These are phyloP conservation scores for Solanum dulcamara DNA, from an alignment of 257 asterid species.

Conservation along the genomic window DNA sequence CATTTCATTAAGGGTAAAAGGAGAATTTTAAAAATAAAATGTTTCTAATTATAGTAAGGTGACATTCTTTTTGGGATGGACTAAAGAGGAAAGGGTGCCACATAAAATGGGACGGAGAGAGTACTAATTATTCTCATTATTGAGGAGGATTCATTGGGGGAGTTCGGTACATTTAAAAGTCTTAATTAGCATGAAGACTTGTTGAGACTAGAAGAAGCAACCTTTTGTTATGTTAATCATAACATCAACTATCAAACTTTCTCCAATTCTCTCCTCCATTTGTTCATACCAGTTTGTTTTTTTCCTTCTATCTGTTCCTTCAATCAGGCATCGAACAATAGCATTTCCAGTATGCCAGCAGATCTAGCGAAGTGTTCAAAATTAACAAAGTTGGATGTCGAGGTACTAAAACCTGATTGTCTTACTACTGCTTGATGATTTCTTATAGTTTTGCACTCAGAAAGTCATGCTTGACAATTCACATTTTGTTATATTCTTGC, in stretches of 20 bases:
- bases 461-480: slow-evolving; percentile 1
- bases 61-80: too few relatives aligned
- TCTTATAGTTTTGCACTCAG: not conserved
- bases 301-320: not conserved
- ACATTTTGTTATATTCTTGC: slow-evolving; percentile 12
- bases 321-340: slow-evolving; percentile 83
- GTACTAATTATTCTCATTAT: not conserved
- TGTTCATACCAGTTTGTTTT: not conserved
- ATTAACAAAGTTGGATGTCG: slow-evolving; percentile 61
- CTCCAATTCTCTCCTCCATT: not conserved
- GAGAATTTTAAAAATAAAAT: too few relatives aligned
- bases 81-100: too few relatives aligned
- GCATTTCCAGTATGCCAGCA: slow-evolving; percentile 72
- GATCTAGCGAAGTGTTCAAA: slow-evolving; percentile 75
- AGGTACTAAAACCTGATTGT: slow-evolving; percentile 34
- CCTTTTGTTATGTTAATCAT: not conserved
- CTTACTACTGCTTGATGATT: slow-evolving; percentile 2
- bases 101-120: too few relatives aligned
- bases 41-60: too few relatives aligned
- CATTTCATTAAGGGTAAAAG: too few relatives aligned
- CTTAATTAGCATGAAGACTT: not conserved
- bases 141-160: not conserved
- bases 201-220: not conserved
- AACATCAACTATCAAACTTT: not conserved
- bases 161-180: not conserved